phyloP scores from a whole-genome alignment of 2,329 filamentous ascomycete species.

The Paraphaeosphaeria minitans region DNA sequence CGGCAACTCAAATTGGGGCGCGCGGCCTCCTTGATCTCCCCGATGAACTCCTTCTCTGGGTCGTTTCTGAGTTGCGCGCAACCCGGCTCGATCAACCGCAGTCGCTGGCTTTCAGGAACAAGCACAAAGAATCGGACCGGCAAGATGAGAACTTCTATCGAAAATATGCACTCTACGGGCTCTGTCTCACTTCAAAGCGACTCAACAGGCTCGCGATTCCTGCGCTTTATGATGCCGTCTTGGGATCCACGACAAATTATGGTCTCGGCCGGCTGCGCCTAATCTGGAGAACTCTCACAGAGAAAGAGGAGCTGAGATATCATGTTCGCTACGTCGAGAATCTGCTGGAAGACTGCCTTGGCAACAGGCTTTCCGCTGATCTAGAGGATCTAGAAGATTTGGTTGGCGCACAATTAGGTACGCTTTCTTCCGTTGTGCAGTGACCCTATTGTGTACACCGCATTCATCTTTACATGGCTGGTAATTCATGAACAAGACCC shows the following conservation, averaged over 20 bases:
- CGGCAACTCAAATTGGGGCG: neutral
- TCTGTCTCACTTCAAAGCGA: constrained; percentile 26
- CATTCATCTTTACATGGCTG: too few species aligned
- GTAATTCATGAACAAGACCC: neutral
- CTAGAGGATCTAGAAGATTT: neutral
- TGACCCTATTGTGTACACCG: too few species aligned
- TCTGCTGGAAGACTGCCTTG: constrained; percentile 27
- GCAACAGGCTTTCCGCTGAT: constrained; percentile 24
- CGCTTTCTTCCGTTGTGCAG: neutral
- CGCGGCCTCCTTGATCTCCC: constrained; percentile 20
- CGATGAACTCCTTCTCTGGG: constrained; percentile 30
- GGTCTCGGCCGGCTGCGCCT: constrained; percentile 21
- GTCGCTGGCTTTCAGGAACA: constrained; percentile 24
- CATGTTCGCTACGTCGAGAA: constrained; percentile 35
- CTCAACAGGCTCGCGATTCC: constrained; percentile 27
- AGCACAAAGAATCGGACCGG: constrained; percentile 21
- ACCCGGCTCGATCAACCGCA: constrained; percentile 31
- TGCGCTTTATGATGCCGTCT: constrained; percentile 30
- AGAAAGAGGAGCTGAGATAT: neutral
- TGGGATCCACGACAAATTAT: constrained; percentile 20
- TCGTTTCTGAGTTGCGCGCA: constrained; percentile 18
- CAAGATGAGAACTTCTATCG: constrained; percentile 31
- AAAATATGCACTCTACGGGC: constrained; percentile 21
- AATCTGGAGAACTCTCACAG: constrained; percentile 24
- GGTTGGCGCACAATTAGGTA: constrained; percentile 7